Evolutionary conservation across 495 filamentous ascomycete species (phyloP), one percentile per base, ranked within the genome.

Genomic region (Tetracladium setigerum): DNA sequence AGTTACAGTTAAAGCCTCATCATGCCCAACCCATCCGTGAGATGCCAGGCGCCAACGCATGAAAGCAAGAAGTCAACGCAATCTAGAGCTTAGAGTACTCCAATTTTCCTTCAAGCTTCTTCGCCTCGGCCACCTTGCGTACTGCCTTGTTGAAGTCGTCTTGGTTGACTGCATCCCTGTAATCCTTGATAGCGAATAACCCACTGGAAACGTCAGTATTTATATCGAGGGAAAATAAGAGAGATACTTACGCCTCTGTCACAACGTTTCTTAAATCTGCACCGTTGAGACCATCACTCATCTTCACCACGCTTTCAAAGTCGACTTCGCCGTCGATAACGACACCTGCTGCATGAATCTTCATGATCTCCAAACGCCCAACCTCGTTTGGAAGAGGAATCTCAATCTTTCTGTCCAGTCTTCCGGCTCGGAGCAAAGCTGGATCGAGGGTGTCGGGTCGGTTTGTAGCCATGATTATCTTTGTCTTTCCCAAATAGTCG

Each of bases 391-490:
- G 94, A 36, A 99, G 72, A 27, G 94, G 90, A 56, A 99, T 96
- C 73, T 99, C 94, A 60, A 99, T 92, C 77, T 99, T 99, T 48
- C 94, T 78, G 64, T 99, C 94, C 54, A 99, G 70, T 59, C 94
- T 83, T 49, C 94, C 94, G 16, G 94, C 94, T 67, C 94, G 81
- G 43, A 99, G 71, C 47, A 99, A 72, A 9, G 94, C 94, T 9
- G 94, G 94, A 62, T 99, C 94, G 15, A 99, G 79, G 2, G 94
- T 99, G 65, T 99, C 94, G 12, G 94, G 94, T 64, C 94, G 78
- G 73, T 99, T 99, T 30, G 94, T 99, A 22, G 94, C 94, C 94
- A 99, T 99, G 71, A 97, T 99, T 67, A 99, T 99, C 73, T 99
- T 99, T 17, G 94, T 99, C 77, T 96, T 95, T 47, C 94, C 94